phyloP scores from a whole-genome alignment of 768 basidiomycete species.

The Dacryopinax spathularia region DNA sequence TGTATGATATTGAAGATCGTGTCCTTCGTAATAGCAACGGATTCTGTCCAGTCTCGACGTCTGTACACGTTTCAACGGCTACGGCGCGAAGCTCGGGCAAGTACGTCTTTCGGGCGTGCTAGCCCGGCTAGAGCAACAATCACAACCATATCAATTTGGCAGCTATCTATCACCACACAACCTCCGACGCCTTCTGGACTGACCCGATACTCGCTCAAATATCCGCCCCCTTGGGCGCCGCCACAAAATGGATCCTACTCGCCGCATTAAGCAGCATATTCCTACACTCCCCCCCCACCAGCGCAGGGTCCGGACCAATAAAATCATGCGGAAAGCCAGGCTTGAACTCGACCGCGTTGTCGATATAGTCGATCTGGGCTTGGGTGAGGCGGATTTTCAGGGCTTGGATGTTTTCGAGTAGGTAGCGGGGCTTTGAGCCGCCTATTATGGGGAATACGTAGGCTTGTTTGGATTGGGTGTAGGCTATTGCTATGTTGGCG shows the following conservation, averaged over 20 bases:
- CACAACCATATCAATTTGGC: no score
- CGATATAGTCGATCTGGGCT: conserved; percentile 35
- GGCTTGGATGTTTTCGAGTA: conserved; percentile 39
- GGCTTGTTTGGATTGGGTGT: conserved; percentile 40
- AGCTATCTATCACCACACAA: no score
- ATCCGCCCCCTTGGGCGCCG: neutral
- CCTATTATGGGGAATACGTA: conserved; percentile 42
- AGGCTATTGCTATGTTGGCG: conserved; percentile 35
- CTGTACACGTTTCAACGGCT: no score
- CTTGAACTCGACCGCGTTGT: conserved; percentile 32
- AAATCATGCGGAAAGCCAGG: conserved; percentile 31
- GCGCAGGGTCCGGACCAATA: conserved; percentile 13
- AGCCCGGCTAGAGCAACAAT: no score
- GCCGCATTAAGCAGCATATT: neutral
- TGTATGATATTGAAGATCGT: conserved; percentile 3
- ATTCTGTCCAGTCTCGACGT: no score
- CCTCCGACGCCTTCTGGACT: no score
- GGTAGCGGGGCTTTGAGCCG: conserved; percentile 39
- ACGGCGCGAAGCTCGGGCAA: no score
- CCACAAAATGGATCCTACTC: neutral
- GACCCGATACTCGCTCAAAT: no score
- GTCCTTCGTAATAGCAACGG: no score
- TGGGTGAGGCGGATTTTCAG: conserved; percentile 33
- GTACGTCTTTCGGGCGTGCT: no score
- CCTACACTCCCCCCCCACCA: neutral